Base-by-base conservation (phyloP, 768 basidiomycete genomes). In the Cubamyces lactineus region DNA sequence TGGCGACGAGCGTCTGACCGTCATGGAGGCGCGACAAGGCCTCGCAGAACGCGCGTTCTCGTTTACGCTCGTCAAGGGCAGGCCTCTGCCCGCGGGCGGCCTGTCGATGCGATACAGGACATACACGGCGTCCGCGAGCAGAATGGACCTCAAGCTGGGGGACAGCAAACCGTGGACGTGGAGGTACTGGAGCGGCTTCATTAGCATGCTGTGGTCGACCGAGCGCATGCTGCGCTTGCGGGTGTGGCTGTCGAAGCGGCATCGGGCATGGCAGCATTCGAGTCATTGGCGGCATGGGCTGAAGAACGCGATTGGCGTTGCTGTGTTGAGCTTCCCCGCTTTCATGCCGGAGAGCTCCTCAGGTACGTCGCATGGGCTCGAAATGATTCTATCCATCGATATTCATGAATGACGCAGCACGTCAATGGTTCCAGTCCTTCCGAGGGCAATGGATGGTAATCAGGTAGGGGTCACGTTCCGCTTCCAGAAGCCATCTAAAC, bases 371-470 rank as follows among this genome's bases (percentile, higher is more conserved):
- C 17, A 4, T 16, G 23, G 17, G 30, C 13, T 23, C 16, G 16
- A 21, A 9, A 13, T 15, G 12, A 11, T 16, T 16, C 46, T 6
- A n/a, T 21, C 17, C 5, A n/a, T 2, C 17, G 13, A 2, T 41
- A 9, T 23, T 45, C 26, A 41, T 62, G 28, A 8, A 55, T 30
- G 15, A 21, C 30, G 1, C 50, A 82, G 79, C 72, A 23, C 69
- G 69, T 38, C 53, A 63, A 30, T 82, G 80, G 79, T 83, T 77
- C 64, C 55, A 53, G 13, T 56, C 43, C 13, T 71, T 70, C 26
- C 77, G 76, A 49, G 80, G 79, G 16, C 82, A 82, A 58, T 82
- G 82, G 82, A 79, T 82, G 77, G 71, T 79, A 9, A 78, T 82
- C 61, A 80, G 69, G 68, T 71, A 51, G 6, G 66, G 48, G 1